Conservation (phyloP, 495 filamentous ascomycete species). For the Amorphotheca resinae region DNA sequence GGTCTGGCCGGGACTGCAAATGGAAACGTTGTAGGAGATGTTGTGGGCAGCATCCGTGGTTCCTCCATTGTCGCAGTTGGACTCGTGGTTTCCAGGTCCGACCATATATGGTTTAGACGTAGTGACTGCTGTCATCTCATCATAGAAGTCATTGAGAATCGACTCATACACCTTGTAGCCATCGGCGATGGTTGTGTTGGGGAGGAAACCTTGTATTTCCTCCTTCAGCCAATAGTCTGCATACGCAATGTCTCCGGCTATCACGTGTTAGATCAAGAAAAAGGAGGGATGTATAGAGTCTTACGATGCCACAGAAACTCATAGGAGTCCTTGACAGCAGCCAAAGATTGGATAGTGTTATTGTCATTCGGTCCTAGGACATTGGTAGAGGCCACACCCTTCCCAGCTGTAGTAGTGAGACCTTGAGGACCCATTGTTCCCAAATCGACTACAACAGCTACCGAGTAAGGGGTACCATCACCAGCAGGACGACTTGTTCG, state of each 20-base stretch:
- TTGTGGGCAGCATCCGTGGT: slow-evolving; percentile 25
- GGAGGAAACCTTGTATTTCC: slow-evolving; percentile 26
- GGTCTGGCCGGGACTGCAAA: slow-evolving; percentile 27
- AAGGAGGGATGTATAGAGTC: no score
- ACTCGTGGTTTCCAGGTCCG: slow-evolving; percentile 23
- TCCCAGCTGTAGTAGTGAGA: slow-evolving; percentile 20
- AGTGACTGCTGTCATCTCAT: slow-evolving; percentile 21
- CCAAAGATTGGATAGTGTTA: slow-evolving; percentile 28
- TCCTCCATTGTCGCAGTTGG: slow-evolving; percentile 24
- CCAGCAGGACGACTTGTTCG: slow-evolving; percentile 27
- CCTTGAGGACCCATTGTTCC: slow-evolving; percentile 26
- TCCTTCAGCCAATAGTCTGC: slow-evolving; percentile 19
- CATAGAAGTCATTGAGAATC: slow-evolving; percentile 41
- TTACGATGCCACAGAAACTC: slow-evolving; percentile 35
- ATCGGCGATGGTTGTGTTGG: slow-evolving; percentile 27
- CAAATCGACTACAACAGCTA: slow-evolving; percentile 33
- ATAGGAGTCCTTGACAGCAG: slow-evolving; percentile 12
- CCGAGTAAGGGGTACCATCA: slow-evolving; percentile 27
- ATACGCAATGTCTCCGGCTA: slow-evolving; percentile 2
- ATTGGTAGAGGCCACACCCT: slow-evolving; percentile 13
- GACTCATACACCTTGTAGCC: slow-evolving; percentile 36
- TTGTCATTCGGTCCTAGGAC: slow-evolving; percentile 22
- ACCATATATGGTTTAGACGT: slow-evolving; percentile 20
- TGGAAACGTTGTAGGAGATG: slow-evolving; percentile 9
- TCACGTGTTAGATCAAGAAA: no score